These are phyloP conservation scores for Penicillium flavigenum DNA, from an alignment of 495 filamentous ascomycete species.

Conservation along the genomic window DNA sequence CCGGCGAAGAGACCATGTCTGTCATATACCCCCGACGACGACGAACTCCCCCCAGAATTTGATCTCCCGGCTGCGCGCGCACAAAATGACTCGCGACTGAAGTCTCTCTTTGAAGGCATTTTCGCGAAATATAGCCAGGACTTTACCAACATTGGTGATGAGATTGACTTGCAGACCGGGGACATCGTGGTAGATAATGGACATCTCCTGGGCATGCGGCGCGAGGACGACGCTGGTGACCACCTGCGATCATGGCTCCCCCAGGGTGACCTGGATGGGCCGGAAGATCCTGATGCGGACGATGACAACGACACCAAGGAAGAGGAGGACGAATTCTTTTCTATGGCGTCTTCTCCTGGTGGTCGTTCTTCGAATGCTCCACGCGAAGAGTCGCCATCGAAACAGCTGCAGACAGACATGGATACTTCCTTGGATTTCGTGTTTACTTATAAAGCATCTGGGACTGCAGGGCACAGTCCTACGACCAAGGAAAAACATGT, in stretches of 20 bases:
- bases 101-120: constrained; percentile 79
- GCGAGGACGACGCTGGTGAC: constrained; percentile 50
- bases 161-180: constrained; percentile 75
- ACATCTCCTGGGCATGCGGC: constrained; percentile 61
- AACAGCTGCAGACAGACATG: constrained; percentile 18
- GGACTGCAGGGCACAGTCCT: constrained; percentile 3
- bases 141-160: constrained; percentile 77
- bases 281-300: constrained; percentile 11
- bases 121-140: constrained; percentile 85
- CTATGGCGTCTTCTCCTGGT: neutral
- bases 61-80: constrained; percentile 58
- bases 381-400: neutral
- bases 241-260: constrained; percentile 21
- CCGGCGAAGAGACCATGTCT: constrained; percentile 58
- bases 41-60: constrained; percentile 33
- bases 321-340: constrained; percentile 14
- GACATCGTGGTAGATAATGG: constrained; percentile 85
- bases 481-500: constrained; percentile 1
- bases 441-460: constrained; percentile 14
- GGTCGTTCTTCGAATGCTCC: neutral
- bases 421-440: constrained; percentile 29
- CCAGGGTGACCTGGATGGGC: constrained; percentile 8
- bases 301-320: neutral
- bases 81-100: constrained; percentile 64
- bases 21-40: constrained; percentile 39